Conservation (phyloP, 169 alveolate species). For the Eimeria maxima region DNA sequence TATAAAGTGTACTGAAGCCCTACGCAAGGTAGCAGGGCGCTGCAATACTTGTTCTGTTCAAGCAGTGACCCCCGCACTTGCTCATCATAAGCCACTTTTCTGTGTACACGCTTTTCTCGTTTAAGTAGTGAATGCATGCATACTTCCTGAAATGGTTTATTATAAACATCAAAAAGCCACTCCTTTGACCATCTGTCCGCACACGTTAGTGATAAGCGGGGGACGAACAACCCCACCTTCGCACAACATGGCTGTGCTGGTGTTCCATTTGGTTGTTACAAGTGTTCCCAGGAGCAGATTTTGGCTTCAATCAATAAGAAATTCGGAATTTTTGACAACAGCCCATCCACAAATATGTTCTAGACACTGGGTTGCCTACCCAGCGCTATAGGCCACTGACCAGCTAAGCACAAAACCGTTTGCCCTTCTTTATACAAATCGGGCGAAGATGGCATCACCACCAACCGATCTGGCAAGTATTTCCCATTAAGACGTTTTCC, state of each 20-base stretch:
- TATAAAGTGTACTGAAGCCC: too few relatives aligned
- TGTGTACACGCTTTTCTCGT: background rate
- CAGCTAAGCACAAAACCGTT: background rate
- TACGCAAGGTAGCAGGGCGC: too few relatives aligned
- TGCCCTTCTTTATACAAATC: background rate
- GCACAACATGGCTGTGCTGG: background rate
- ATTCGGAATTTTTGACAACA: background rate
- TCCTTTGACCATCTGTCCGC: background rate
- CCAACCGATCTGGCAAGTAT: constrained; percentile 57
- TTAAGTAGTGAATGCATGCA: background rate
- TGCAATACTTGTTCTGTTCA: background rate
- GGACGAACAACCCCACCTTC: background rate
- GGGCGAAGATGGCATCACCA: background rate
- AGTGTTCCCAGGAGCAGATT: background rate
- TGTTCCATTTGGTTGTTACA: background rate
- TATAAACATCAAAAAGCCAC: background rate
- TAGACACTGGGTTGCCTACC: background rate
- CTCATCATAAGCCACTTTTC: background rate
- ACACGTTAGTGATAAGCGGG: background rate
- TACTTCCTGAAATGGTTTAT: background rate
- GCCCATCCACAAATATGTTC: background rate
- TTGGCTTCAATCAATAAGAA: background rate
- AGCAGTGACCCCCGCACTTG: constrained; percentile 9
- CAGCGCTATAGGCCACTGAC: background rate
- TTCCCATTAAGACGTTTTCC: background rate